Conservation (phyloP, 2,329 filamentous ascomycete genomes). For the Cercospora brassicicola region DNA sequence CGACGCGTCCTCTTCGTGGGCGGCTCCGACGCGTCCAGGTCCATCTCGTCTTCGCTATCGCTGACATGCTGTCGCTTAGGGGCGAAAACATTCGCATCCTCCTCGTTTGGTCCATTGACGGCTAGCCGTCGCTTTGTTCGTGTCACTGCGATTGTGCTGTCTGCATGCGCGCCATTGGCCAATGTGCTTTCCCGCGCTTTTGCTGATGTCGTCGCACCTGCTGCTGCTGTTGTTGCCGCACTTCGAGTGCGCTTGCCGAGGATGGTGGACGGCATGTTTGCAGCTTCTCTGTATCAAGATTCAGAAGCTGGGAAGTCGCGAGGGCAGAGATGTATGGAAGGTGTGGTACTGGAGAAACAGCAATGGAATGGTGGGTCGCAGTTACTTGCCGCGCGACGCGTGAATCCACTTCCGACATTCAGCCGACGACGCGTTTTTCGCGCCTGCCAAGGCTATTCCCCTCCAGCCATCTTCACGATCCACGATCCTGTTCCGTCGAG, state of each 20-base stretch:
- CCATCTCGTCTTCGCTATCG: conserved; percentile 45
- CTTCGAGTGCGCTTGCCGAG: conserved; percentile 52
- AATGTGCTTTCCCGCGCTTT: conserved; percentile 22
- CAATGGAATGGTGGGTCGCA: conserved; percentile 1
- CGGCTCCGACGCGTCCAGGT: conserved; percentile 37
- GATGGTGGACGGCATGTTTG: conserved; percentile 37
- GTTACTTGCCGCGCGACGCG: conserved; percentile 9
- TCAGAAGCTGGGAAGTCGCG: conserved; percentile 5
- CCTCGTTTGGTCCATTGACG: conserved; percentile 59
- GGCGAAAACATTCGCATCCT: conserved; percentile 64
- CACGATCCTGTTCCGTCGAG: neutral
- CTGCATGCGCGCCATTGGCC: conserved; percentile 9
- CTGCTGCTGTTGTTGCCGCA: conserved; percentile 37
- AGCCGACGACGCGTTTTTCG: conserved; percentile 9
- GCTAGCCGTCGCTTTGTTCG: conserved; percentile 47
- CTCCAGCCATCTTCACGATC: conserved; percentile 7
- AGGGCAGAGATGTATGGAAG: conserved; percentile 2
- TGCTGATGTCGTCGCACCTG: conserved; percentile 39
- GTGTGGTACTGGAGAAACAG: conserved; percentile 7
- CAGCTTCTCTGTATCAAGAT: conserved; percentile 21
- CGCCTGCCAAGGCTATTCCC: conserved; percentile 2
- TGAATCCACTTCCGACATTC: conserved; percentile 14
- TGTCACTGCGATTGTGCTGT: conserved; percentile 32
- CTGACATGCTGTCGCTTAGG: conserved; percentile 45
- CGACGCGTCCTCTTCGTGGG: conserved; percentile 40